Conservation (phyloP, 345 rosid species). For the Physaria fendleri region DNA sequence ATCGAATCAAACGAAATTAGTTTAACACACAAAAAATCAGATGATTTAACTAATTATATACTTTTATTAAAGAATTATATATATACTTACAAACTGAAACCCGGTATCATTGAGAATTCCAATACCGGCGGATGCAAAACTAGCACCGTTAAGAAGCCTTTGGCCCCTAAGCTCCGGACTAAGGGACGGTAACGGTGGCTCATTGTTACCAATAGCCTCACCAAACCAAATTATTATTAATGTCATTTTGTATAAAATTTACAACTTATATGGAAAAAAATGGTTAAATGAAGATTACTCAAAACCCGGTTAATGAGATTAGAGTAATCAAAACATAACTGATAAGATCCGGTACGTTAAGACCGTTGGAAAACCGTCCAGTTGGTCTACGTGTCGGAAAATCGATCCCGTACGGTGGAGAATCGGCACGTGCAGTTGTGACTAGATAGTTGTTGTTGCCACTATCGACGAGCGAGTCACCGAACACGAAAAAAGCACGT, state of each 20-base stretch:
- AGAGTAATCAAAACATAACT: constrained; percentile 35
- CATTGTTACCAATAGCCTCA: constrained; percentile 50
- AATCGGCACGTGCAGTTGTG: constrained; percentile 75
- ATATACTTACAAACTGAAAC: constrained; percentile 60
- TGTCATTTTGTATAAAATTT: neutral
- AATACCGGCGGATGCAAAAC: constrained; percentile 90
- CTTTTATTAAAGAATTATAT: no score
- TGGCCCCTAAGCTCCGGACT: constrained; percentile 57
- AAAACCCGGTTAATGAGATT: neutral
- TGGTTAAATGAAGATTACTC: neutral
- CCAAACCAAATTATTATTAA: constrained; percentile 35
- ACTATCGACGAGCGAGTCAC: constrained; percentile 78
- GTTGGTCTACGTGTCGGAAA: constrained; percentile 58
- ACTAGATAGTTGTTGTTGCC: constrained; percentile 76
- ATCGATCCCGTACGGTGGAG: constrained; percentile 72
- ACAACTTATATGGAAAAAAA: neutral
- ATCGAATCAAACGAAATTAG: no score
- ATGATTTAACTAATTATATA: no score
- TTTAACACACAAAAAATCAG: no score
- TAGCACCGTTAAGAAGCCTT: constrained; percentile 70
- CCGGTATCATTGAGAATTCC: constrained; percentile 94
- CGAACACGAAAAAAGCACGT: constrained; percentile 58
- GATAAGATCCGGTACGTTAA: constrained; percentile 73
- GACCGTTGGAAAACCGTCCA: constrained; percentile 82
- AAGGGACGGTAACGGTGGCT: constrained; percentile 64